Evolutionary conservation across 2,329 filamentous ascomycete species (phyloP), one percentile per base, ranked within the genome.

Genomic region (Ceratocystis cacaofunesta): DNA sequence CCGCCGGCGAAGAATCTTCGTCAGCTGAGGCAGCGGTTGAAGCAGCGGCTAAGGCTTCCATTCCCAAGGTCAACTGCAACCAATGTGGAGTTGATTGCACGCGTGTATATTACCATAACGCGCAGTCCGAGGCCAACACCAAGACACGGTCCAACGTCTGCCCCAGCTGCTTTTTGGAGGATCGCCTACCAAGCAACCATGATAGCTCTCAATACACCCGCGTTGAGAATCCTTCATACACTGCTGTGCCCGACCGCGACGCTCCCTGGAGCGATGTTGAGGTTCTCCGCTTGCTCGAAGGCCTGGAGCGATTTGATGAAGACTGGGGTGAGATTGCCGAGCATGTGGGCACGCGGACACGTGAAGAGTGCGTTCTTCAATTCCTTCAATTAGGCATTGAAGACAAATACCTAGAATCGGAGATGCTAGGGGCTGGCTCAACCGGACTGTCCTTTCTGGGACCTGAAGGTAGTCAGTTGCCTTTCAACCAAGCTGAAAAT

Each of bases 361-460:
- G 90, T 64, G 95, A 99, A 75, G 92, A 99, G 77, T 99, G 94
- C 74, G 92, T 97, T 17, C 82, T 97, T 71, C 94, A 96, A 74
- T 99, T 99, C 78, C 76, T 99, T 69, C 91, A 96, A 73, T 80
- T 99, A 44, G 92, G 96, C 70, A 99, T 99, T 68, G 94, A 97
- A 74, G 92, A 96, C 78, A 95, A 95, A 74, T 99, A 96, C 72
- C 79, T 96, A 8, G 92, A 97, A 71, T 85, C 90, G 6, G 86
- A 92, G 71, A 70, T 72, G 2, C 71, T 74, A 1, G 75, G 82
- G 64, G 79, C 78, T 66, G 78, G 79, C 61, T 80, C 79, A 10
- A 82, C 77, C 0, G 82, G 85, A 6, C 78, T 89, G 65, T 79
- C 83, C 65, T 78, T 88, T 79, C 78, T 94, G 44, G 87, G 88